Evolutionary conservation across 805 yeast genomes (phyloP).

Genomic region (Monosporozyma aerobia): DNA sequence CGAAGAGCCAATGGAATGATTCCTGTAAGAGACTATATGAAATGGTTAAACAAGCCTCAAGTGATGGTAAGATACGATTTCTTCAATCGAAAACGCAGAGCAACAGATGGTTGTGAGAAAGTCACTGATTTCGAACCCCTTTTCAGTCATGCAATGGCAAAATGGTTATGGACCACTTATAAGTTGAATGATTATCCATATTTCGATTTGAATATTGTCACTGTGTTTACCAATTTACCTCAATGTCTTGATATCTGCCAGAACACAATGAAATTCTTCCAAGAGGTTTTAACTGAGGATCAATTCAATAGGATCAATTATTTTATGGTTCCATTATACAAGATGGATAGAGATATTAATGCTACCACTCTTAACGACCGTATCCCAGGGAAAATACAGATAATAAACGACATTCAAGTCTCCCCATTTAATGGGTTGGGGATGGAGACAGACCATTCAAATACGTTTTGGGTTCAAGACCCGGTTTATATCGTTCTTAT

Average conservation of each 20-base stretch:
- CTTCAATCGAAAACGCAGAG: background rate
- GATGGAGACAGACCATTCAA: conserved; percentile 3
- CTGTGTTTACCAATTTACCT: conserved; percentile 22
- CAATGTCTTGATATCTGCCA: conserved; percentile 15
- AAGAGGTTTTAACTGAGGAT: conserved; percentile 10
- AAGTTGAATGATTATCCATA: conserved; percentile 61
- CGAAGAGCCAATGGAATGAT: background rate
- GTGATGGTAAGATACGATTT: conserved; percentile 2
- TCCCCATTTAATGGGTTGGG: conserved; percentile 8
- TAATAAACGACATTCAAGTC: conserved; percentile 11
- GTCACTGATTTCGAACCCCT: conserved; percentile 4
- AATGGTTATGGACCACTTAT: conserved; percentile 65
- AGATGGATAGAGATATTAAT: conserved; percentile 3
- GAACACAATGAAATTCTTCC: conserved; percentile 15
- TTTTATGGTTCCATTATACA: conserved; percentile 24
- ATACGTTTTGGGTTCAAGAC: conserved; percentile 16
- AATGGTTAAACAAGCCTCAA: conserved; percentile 1
- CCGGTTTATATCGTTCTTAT: conserved; percentile 24
- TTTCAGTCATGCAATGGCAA: conserved; percentile 40
- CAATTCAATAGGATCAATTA: conserved; percentile 20
- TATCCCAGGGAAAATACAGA: conserved; percentile 16
- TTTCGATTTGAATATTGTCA: conserved; percentile 42
- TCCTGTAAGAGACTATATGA: conserved; percentile 1
- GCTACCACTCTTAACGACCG: background rate
- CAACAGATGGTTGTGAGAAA: background rate